phyloP scores from a whole-genome alignment of 2,329 filamentous ascomycete species.

The Fusarium beomiforme region DNA sequence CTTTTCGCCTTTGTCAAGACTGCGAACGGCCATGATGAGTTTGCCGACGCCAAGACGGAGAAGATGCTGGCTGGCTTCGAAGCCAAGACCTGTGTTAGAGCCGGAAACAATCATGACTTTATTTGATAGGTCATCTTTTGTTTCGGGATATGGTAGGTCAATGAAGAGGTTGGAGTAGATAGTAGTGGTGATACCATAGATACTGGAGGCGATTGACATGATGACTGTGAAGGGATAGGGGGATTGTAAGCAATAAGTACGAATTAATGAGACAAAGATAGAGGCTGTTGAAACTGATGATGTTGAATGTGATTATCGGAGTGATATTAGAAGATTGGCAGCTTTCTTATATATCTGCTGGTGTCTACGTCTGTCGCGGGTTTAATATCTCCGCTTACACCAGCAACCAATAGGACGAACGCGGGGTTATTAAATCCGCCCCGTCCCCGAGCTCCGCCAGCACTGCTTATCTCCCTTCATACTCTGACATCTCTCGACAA shows the following conservation, averaged over 20 bases:
- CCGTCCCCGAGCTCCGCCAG: not conserved
- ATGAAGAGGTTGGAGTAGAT: slow-evolving; percentile 35
- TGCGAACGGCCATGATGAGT: slow-evolving; percentile 52
- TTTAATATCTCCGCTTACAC: slow-evolving; percentile 29
- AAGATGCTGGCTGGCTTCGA: slow-evolving; percentile 50
- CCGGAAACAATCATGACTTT: slow-evolving; percentile 53
- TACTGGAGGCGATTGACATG: slow-evolving; percentile 26
- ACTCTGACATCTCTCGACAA: not conserved
- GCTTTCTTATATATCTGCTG: slow-evolving; percentile 5
- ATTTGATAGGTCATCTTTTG: slow-evolving; percentile 29
- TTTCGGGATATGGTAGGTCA: slow-evolving; percentile 36
- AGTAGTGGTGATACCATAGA: slow-evolving; percentile 14
- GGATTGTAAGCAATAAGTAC: too few species aligned
- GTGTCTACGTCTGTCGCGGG: not conserved
- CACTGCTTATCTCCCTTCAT: slow-evolving; percentile 10
- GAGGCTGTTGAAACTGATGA: not conserved
- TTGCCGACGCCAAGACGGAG: slow-evolving; percentile 44
- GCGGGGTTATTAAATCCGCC: slow-evolving; percentile 36
- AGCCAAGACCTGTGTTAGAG: slow-evolving; percentile 53
- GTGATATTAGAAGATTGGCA: fast-evolving
- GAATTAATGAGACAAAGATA: too few species aligned
- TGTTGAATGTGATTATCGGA: fast-evolving
- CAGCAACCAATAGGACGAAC: not conserved
- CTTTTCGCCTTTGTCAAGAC: slow-evolving; percentile 52
- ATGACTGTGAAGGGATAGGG: not conserved